Evolutionary conservation across 371 early-diverging fungal species (phyloP), one percentile per base, ranked within the genome.

Genomic region (Homolaphlyctis polyrhiza): DNA sequence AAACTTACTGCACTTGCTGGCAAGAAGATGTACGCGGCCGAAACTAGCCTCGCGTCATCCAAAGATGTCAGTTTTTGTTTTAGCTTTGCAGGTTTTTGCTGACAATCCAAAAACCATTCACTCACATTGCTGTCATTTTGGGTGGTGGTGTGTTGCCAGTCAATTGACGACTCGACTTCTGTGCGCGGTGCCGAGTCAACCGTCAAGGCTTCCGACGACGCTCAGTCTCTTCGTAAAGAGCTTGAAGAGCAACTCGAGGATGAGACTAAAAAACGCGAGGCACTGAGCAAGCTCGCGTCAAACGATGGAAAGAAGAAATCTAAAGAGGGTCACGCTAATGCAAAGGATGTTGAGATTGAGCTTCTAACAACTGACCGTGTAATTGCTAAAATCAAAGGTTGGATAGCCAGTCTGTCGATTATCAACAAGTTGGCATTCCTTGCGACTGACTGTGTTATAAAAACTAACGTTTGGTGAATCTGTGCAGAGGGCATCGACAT

Each of bases 231-330:
- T 33, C 62, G 63, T 32, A 63, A 66, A 52, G 59, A 68, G 14
- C 60, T 80, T 2, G 71, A 73, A 35, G 58, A 34, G 18, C 75
- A 74, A 62, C 58, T 79, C 2, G 73, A 66, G 13, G 74, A 72
- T 28, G 79, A 79, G 62, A 28, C 58, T 23, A 63, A 60, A 35
- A 76, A 76, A 49, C 54, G 65, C n/a, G 66, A 70, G 14, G 69
- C 64, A 43, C 57, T 74, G 21, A 16, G 62, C 25, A 63, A 64
- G 51, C 35, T 58, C 3, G n/a, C 64, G n/a, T 23, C 16, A 14
- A 33, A 16, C 21, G 45, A 50, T 23, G 33, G 33, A 33, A 30
- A 43, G 27, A 61, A 57, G 29, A 64, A 64, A n/a, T 16, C 63
- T 13, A 23, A 29, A 36, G 35, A 28, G 6, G 33, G 11, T 18